phyloP scores from a whole-genome alignment of 1,284 basidiomycete species.

The Phellinidium pouzarii region DNA sequence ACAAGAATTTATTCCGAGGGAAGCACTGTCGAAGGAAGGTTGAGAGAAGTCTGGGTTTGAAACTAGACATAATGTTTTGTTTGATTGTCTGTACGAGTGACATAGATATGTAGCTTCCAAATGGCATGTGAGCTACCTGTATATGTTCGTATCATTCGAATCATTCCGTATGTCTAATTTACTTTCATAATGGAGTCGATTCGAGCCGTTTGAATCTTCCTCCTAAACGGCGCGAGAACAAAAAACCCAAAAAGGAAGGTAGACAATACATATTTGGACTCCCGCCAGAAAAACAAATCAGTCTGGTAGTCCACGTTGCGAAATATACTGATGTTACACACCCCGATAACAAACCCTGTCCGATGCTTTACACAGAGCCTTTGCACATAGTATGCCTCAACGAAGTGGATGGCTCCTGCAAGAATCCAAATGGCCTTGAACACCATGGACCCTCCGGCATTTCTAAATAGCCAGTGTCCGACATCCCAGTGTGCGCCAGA shows the following conservation, averaged over 20 bases:
- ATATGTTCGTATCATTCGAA: background rate
- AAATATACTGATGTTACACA: conserved; percentile 31
- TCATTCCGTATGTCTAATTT: conserved; percentile 2
- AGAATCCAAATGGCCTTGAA: conserved; percentile 29
- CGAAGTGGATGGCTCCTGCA: conserved; percentile 32
- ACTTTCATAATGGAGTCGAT: conserved; percentile 72
- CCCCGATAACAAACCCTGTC: conserved; percentile 45
- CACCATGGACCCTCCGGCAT: conserved; percentile 19
- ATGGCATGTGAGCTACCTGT: background rate
- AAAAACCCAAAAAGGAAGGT: conserved; percentile 49
- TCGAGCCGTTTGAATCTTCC: conserved; percentile 53
- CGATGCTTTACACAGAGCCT: conserved; percentile 49
- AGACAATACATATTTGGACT: conserved; percentile 46
- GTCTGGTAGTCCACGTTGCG: conserved; percentile 12
- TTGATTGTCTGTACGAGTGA: background rate
- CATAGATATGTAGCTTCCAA: background rate
- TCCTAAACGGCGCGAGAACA: conserved; percentile 44
- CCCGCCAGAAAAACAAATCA: conserved; percentile 12
- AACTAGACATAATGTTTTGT: background rate
- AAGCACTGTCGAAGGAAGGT: conserved; percentile 9
- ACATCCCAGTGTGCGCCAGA: conserved; percentile 20
- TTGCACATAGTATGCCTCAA: conserved; percentile 50
- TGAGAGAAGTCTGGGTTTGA: conserved; percentile 4
- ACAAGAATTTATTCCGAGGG: conserved; percentile 21
- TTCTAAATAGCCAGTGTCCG: conserved; percentile 8